These are phyloP conservation scores for Delitschia confertaspora DNA, from an alignment of 495 filamentous ascomycete genomes.

Conservation along the genomic window DNA sequence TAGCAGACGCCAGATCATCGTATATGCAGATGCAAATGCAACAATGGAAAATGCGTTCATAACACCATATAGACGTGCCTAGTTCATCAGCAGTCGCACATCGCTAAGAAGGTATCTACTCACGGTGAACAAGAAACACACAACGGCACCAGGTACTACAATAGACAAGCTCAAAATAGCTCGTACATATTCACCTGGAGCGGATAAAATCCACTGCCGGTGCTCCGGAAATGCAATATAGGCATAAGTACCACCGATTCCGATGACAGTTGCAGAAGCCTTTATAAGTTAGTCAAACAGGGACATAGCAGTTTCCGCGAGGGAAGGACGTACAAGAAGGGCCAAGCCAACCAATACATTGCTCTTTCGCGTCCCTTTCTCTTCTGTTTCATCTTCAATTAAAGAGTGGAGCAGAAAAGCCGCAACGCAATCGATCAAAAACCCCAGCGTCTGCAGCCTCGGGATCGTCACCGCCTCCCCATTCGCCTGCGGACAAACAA, in stretches of 20 bases:
- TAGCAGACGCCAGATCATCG: neutral
- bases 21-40: conserved; percentile 11
- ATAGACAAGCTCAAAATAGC: conserved; percentile 12
- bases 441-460: conserved; percentile 22
- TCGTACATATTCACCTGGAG: conserved; percentile 6
- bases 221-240: conserved; percentile 17
- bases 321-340: conserved; percentile 16
- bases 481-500: conserved; percentile 27
- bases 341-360: conserved; percentile 25
- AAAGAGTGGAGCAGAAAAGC: conserved; percentile 13
- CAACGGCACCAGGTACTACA: conserved; percentile 17
- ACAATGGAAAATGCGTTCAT: conserved; percentile 19
- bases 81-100: conserved; percentile 2
- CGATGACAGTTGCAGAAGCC: conserved; percentile 14
- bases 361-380: conserved; percentile 3
- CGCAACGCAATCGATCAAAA: conserved; percentile 19
- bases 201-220: conserved; percentile 20
- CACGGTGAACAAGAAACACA: conserved; percentile 28
- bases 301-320: neutral
- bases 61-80: conserved; percentile 17
- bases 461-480: conserved; percentile 10
- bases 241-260: conserved; percentile 6
- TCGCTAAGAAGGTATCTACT: conserved; percentile 5
- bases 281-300: conserved; percentile 10
- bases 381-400: conserved; percentile 5